These are phyloP conservation scores for Gilbertella persicaria DNA, from an alignment of 371 early-diverging fungal genomes.

Conservation along the genomic window DNA sequence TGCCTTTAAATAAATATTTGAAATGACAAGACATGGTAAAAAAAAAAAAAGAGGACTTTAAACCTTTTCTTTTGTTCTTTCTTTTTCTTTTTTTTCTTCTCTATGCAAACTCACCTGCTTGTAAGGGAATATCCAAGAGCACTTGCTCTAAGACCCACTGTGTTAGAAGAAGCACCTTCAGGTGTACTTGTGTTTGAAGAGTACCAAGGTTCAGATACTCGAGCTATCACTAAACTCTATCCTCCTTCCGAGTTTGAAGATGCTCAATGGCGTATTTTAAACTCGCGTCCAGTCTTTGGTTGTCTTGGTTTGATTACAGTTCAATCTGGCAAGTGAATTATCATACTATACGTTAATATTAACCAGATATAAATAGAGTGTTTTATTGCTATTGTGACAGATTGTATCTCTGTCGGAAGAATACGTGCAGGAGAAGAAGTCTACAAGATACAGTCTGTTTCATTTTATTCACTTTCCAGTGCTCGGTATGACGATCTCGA, in stretches of 20 bases:
- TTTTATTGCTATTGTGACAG: slow-evolving; percentile 75
- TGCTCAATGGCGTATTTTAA: slow-evolving; percentile 48
- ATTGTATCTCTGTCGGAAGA: slow-evolving; percentile 60
- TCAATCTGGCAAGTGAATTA: slow-evolving; percentile 57
- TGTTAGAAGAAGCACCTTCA: slow-evolving; percentile 48
- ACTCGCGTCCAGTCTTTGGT: slow-evolving; percentile 67
- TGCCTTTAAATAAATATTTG: slow-evolving; percentile 30
- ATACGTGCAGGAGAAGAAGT: slow-evolving; percentile 64
- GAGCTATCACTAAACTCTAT: slow-evolving; percentile 47
- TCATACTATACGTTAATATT: too few relatives aligned
- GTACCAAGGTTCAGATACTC: slow-evolving; percentile 23
- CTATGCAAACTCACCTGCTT: slow-evolving; percentile 51
- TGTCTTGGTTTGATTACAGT: slow-evolving; percentile 70
- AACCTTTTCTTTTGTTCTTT: slow-evolving; percentile 1
- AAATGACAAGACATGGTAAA: slow-evolving; percentile 13
- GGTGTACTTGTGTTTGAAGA: slow-evolving; percentile 51
- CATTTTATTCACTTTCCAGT: slow-evolving; percentile 66
- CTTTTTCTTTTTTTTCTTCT: slow-evolving; percentile 3
- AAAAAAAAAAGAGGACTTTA: slow-evolving; percentile 9
- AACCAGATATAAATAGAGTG: slow-evolving; percentile 53
- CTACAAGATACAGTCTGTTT: slow-evolving; percentile 59
- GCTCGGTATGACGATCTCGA: slow-evolving; percentile 55
- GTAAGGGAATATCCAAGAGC: slow-evolving; percentile 53
- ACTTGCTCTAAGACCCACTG: slow-evolving; percentile 50
- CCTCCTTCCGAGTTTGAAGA: slow-evolving; percentile 53